phyloP scores from a whole-genome alignment of 208 protist genomes.

The Crithidia fasciculata region DNA sequence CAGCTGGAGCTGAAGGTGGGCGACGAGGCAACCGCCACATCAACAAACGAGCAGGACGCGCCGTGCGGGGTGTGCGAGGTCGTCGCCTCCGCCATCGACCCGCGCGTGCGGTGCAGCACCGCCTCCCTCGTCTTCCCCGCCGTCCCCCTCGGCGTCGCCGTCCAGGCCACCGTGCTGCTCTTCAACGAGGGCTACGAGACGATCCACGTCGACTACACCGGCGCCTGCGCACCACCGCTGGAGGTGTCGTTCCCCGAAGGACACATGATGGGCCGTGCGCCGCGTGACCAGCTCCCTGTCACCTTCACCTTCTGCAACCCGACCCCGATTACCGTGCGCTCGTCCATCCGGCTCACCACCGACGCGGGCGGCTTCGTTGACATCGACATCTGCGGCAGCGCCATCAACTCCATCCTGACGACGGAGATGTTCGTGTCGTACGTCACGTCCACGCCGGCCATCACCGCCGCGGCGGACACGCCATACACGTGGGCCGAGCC shows the following conservation, averaged over 20 bases:
- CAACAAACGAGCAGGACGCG: background rate
- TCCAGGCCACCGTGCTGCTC: conserved; percentile 76
- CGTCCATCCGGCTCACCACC: conserved; percentile 88
- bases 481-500: conserved; percentile 18
- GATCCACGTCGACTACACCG: conserved; percentile 84
- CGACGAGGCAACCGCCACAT: conserved; percentile 21
- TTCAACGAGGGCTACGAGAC: conserved; percentile 94
- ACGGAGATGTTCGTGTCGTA: conserved; percentile 57
- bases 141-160: conserved; percentile 81
- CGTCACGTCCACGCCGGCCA: conserved; percentile 25
- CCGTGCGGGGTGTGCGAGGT: conserved; percentile 70
- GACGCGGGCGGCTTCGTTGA: conserved; percentile 71
- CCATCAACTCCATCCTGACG: conserved; percentile 92
- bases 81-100: conserved; percentile 69
- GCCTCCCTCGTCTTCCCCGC: conserved; percentile 84
- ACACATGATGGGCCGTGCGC: conserved; percentile 28
- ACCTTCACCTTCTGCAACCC: conserved; percentile 69
- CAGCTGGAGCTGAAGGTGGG: conserved; percentile 65
- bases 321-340: conserved; percentile 33
- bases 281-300: conserved; percentile 63
- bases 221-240: conserved; percentile 65
- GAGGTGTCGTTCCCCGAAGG: conserved; percentile 84
- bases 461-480: conserved; percentile 33
- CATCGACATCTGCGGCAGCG: conserved; percentile 77
- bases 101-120: conserved; percentile 80